Conservation (phyloP, 805 yeast species). For the Jamesozyma lodderae region DNA sequence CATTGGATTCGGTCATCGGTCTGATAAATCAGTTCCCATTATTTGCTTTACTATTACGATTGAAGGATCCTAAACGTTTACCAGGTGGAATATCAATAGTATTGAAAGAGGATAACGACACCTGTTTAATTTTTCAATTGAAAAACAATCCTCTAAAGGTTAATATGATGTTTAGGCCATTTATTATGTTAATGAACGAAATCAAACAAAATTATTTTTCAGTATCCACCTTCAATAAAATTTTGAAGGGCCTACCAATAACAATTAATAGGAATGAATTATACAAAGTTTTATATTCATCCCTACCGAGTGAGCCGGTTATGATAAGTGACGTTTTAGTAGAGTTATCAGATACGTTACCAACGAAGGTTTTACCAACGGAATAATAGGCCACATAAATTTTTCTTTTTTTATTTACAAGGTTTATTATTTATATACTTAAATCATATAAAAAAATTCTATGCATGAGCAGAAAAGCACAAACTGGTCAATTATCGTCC, state of each 20-base stretch:
- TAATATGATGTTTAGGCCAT: slow-evolving; percentile 41
- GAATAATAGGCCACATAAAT: background rate
- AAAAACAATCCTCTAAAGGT: slow-evolving; percentile 39
- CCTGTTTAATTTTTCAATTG: slow-evolving; percentile 24
- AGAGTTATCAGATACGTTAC: background rate
- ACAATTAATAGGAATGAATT: slow-evolving; percentile 40
- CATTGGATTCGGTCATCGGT: slow-evolving; percentile 52
- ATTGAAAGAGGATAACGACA: slow-evolving; percentile 2
- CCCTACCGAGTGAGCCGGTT: slow-evolving; percentile 38
- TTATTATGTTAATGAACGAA: slow-evolving; percentile 33
- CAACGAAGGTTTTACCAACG: background rate
- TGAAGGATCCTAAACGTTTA: slow-evolving; percentile 66
- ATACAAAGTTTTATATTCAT: slow-evolving; percentile 44
- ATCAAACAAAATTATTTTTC: slow-evolving; percentile 38
- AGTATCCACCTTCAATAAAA: slow-evolving; percentile 30
- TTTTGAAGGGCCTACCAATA: slow-evolving; percentile 38
- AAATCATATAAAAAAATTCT: too few species aligned
- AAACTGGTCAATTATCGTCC: too few species aligned
- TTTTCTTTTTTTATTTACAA: slow-evolving; percentile 1
- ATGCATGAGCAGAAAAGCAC: too few species aligned
- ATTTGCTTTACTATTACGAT: slow-evolving; percentile 66
- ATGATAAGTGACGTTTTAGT: slow-evolving; percentile 11
- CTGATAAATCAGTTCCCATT: slow-evolving; percentile 76
- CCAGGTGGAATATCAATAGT: slow-evolving; percentile 46
- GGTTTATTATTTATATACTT: too few species aligned